Evolutionary conservation across 2,329 filamentous ascomycete genomes (phyloP).

Genomic region (Fusarium camptoceras): DNA sequence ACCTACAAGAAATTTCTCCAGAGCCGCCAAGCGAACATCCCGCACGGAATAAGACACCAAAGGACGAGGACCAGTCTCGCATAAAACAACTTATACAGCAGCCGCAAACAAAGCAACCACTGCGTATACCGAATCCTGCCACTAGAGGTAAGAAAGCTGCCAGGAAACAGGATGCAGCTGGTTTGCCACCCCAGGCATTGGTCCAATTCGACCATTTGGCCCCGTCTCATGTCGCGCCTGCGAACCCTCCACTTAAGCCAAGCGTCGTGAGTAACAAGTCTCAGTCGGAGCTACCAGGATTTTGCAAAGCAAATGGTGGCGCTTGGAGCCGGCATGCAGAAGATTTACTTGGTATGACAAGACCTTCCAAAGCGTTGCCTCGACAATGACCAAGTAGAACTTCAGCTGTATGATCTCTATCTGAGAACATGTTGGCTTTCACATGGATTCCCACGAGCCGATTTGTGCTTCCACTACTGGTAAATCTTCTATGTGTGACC

Average conservation of each 20-base stretch:
- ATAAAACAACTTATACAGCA: slow-evolving; percentile 5
- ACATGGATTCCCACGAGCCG: background rate
- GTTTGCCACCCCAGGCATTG: slow-evolving; percentile 59
- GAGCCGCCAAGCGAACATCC: background rate
- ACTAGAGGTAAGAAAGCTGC: slow-evolving; percentile 66
- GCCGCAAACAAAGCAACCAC: slow-evolving; percentile 23
- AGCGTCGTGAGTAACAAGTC: background rate
- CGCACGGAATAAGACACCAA: background rate
- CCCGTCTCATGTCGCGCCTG: slow-evolving; percentile 15
- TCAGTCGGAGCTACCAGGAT: slow-evolving; percentile 53
- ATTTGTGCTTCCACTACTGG: background rate
- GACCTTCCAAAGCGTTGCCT: slow-evolving; percentile 56
- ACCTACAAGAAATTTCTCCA: background rate
- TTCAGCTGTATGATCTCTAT: background rate
- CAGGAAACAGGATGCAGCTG: slow-evolving; percentile 63
- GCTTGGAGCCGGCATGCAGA: slow-evolving; percentile 77
- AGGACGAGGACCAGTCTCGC: background rate
- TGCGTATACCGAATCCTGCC: slow-evolving; percentile 59
- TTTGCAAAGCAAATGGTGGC: slow-evolving; percentile 65
- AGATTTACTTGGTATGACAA: slow-evolving; percentile 72
- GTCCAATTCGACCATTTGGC: slow-evolving; percentile 51
- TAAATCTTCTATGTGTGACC: background rate
- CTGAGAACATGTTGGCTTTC: background rate
- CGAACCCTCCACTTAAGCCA: background rate
- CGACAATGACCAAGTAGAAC: slow-evolving; percentile 11